Conservation (phyloP, 148 eudicot species). For the Simmondsia chinensis region DNA sequence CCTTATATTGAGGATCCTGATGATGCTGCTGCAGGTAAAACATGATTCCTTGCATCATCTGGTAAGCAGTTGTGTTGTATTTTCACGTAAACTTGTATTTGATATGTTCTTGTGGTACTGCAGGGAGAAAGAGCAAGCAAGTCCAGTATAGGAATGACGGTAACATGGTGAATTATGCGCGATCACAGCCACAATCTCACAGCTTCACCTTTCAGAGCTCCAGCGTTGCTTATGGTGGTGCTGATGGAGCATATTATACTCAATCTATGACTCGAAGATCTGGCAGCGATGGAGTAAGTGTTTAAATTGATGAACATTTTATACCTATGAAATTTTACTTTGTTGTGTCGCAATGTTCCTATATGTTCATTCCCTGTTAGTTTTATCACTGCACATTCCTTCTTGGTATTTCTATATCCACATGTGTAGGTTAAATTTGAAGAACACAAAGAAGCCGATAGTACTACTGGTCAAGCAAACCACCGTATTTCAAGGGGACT, state of each 20-base stretch:
- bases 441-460: constrained; percentile 88
- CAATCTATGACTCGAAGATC: constrained; percentile 55
- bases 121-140: constrained; percentile 48
- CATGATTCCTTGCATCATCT: not conserved
- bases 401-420: constrained; percentile 2
- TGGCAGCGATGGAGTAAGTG: constrained; percentile 85
- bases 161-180: constrained; percentile 23
- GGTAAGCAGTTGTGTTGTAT: not conserved
- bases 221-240: constrained; percentile 74
- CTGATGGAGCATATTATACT: constrained; percentile 65
- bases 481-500: constrained; percentile 79
- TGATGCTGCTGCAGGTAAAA: constrained; percentile 59
- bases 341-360: not conserved
- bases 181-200: constrained; percentile 38
- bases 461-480: constrained; percentile 65
- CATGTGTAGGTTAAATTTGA: constrained; percentile 53
- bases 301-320: not conserved
- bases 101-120: constrained; percentile 8
- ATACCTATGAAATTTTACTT: too few species aligned
- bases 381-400: constrained; percentile 1
- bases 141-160: constrained; percentile 29
- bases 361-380: constrained; percentile 1
- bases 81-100: not conserved
- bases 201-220: constrained; percentile 79
- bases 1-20: constrained; percentile 67